Percentiles rank a stretch among this genome's conserved stretches.
Evolutionary conservation across 129 eudicot genomes (phyloP).

Genomic region (Helianthus tuberosus): DNA sequence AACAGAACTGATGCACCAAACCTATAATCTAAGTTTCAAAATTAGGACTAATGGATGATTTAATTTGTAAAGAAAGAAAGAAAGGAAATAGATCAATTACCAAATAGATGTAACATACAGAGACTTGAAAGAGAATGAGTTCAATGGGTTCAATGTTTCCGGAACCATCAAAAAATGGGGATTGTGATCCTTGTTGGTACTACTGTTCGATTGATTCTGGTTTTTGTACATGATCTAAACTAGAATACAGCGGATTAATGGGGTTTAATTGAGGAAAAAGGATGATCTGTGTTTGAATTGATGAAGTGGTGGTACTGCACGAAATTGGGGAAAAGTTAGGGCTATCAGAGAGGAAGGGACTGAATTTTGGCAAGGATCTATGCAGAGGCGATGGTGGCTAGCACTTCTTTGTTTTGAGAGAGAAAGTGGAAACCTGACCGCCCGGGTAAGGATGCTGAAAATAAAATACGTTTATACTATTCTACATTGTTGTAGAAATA

Average conservation of each 20-base stretch:
- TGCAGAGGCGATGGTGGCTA: no score
- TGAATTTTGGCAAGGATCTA: no score
- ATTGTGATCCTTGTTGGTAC: conserved; percentile 12
- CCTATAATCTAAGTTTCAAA: not conserved
- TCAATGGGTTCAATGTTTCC: conserved; percentile 61
- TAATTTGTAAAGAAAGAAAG: not conserved
- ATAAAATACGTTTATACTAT: no score
- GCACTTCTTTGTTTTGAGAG: no score
- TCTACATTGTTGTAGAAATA: no score
- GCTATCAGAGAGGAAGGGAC: no score
- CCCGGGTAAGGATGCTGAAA: no score
- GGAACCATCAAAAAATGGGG: conserved; percentile 15
- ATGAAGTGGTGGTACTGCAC: no score
- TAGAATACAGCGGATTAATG: conserved; percentile 16
- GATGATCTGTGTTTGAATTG: not conserved
- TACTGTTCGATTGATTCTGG: conserved; percentile 22
- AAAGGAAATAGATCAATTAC: conserved; percentile 39
- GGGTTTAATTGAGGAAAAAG: conserved; percentile 9
- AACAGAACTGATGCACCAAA: not conserved
- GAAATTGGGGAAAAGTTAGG: no score
- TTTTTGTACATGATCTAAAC: conserved; percentile 31
- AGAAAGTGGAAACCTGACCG: no score
- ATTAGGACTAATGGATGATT: conserved; percentile 12
- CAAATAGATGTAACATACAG: conserved; percentile 95
- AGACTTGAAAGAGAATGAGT: conserved; percentile 85